Percentiles rank a stretch among this genome's conserved stretches.
These are phyloP conservation scores for Naematelia encephala DNA, from an alignment of 768 basidiomycete genomes.

Conservation along the genomic window DNA sequence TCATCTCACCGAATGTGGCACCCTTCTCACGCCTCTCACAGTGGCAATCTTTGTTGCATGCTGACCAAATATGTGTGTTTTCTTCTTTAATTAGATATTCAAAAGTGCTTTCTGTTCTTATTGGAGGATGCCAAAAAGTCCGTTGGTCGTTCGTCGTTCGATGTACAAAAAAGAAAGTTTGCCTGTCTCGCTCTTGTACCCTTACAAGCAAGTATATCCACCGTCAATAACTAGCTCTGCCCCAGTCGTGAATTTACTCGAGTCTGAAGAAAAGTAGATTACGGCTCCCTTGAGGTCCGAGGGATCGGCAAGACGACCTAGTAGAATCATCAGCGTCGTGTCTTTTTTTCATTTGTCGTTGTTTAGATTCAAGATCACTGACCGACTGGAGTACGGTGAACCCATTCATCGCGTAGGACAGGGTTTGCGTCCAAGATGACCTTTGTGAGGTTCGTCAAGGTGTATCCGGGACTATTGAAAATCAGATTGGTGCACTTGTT, in stretches of 20 bases:
- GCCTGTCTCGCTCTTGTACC: background rate
- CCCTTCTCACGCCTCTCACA: background rate
- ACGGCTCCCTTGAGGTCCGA: slow-evolving; percentile 85
- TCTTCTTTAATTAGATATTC: background rate
- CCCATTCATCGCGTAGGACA: slow-evolving; percentile 63
- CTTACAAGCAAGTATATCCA: slow-evolving; percentile 64
- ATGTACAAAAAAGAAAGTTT: background rate
- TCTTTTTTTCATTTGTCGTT: background rate
- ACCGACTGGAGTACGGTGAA: slow-evolving; percentile 30
- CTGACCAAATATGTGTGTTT: background rate
- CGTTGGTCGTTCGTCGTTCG: no score
- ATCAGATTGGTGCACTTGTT: no score
- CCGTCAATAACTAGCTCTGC: slow-evolving; percentile 67
- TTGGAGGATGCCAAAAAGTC: background rate
- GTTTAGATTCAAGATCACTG: background rate
- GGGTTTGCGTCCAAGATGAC: slow-evolving; percentile 71
- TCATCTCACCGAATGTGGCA: background rate
- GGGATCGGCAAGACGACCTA: slow-evolving; percentile 81
- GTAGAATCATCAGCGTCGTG: slow-evolving; percentile 5
- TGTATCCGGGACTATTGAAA: slow-evolving; percentile 96
- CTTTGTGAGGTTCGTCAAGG: slow-evolving; percentile 83
- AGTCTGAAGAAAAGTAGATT: slow-evolving; percentile 85
- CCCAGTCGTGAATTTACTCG: slow-evolving; percentile 85
- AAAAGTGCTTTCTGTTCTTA: background rate
- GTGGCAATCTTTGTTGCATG: background rate